Base-by-base conservation (phyloP, 345 rosid species). In the Populus simonii region DNA sequence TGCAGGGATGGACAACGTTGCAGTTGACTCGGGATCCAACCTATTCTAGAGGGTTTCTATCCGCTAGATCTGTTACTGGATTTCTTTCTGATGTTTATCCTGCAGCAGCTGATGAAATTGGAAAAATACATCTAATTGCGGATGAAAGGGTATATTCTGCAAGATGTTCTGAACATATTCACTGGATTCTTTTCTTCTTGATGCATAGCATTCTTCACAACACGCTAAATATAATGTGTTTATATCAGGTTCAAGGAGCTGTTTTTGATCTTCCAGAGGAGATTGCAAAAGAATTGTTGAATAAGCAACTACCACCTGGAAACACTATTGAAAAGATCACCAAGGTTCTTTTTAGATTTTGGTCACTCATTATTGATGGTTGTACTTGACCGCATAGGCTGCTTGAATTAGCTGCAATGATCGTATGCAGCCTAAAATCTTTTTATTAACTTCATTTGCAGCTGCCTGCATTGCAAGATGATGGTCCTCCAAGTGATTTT, bases 191-290 rank as follows among this genome's bases (percentile, higher is more conserved):
- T 61, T 76, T 20, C 39, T 43, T 65, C 65, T 55, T 33, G 38
- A 43, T 45, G 35, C 25, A 17, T 77, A 73, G 63, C 67, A 71
- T 79, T 31, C 25, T 77, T 2, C 7, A 49, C 66, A 59, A 67
- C 36, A 23, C 25, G 12, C 7, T 57, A 69, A 74, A 70, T 74
- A 20, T 75, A 53, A 72, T 79, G 68, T 77, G 71, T 78, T 79
- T 53, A 73, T 80, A 35, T 80, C 90, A 95, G 99, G 83, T 93
- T 76, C 99, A 92, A 87, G 99, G 98, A 76, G 98, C 99, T n/a
- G 94, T 95, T 77, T 95, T 93, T 81, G 99, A 95, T 88, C 88
- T 95, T 66, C 99, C 99, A 1, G 98, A 93, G 86, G 99, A 95
- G 73, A 90, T 93, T 57, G 98, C 94, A 93, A 93, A 90, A 86